Conservation (phyloP, 176 grass and related monocot genomes). For the Saccharum spontaneum region DNA sequence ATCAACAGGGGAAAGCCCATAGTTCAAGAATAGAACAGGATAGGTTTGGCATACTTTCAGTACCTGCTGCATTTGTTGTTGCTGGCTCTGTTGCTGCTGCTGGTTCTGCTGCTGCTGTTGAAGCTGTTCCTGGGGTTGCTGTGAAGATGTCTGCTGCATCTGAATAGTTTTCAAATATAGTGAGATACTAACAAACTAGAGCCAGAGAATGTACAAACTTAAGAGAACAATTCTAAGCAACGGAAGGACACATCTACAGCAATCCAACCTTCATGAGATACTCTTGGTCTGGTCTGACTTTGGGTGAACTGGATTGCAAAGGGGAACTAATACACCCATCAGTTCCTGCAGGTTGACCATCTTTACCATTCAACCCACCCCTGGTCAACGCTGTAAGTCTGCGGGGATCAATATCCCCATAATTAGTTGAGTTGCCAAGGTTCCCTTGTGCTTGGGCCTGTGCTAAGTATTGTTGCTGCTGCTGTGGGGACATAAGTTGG, state of each 20-base stretch:
- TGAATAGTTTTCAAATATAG: slow-evolving; percentile 55
- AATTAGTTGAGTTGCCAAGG: slow-evolving; percentile 60
- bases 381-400: slow-evolving; percentile 64
- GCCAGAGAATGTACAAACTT: slow-evolving; percentile 17
- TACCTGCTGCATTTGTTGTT: slow-evolving; percentile 86
- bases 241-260: slow-evolving; percentile 22
- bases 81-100: slow-evolving; percentile 59
- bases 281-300: slow-evolving; percentile 72
- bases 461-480: slow-evolving; percentile 91
- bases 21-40: slow-evolving; percentile 15
- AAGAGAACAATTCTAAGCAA: slow-evolving; percentile 19
- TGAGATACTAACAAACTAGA: slow-evolving; percentile 29
- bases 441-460: slow-evolving; percentile 91
- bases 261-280: slow-evolving; percentile 79
- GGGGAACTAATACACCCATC: slow-evolving; percentile 89
- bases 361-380: slow-evolving; percentile 74
- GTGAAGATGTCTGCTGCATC: slow-evolving; percentile 86
- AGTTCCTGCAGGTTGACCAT: slow-evolving; percentile 68
- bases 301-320: slow-evolving; percentile 80
- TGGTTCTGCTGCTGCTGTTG: slow-evolving; percentile 74
- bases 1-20: neutral
- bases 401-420: slow-evolving; percentile 80
- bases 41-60: neutral
- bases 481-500: slow-evolving; percentile 91
- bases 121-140: slow-evolving; percentile 70